A percentile compares a stretch with the other conserved stretches of the same genome.
These are phyloP conservation scores for Chlorella sp. DNA, from an alignment of 139 green algal genomes.

Conservation along the genomic window DNA sequence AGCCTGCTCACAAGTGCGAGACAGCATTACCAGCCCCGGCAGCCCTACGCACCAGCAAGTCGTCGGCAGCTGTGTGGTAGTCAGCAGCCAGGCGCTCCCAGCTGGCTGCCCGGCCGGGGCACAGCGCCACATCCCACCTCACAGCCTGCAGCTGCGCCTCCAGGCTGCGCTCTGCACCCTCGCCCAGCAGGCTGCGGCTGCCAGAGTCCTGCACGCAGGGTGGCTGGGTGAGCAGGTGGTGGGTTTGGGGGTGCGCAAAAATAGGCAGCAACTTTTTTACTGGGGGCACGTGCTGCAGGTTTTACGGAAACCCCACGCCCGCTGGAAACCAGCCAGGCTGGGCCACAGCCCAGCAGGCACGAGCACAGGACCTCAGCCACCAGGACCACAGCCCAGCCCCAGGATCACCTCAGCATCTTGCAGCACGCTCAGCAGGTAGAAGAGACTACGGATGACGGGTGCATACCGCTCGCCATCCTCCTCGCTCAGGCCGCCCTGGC, in stretches of 20 bases:
- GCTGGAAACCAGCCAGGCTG: too few species aligned
- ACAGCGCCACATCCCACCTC: slow-evolving; percentile 1
- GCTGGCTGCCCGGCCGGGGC: not conserved
- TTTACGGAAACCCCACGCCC: too few species aligned
- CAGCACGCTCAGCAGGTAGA: slow-evolving; percentile 15
- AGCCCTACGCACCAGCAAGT: not conserved
- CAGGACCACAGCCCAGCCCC: too few species aligned
- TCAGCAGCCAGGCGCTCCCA: slow-evolving; percentile 16
- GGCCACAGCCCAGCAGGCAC: too few species aligned
- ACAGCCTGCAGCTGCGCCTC: not conserved
- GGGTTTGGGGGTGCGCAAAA: not conserved
- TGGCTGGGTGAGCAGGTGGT: not conserved
- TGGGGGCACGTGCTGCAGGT: too few species aligned
- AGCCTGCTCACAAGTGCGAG: too few species aligned
- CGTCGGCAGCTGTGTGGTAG: slow-evolving; percentile 5
- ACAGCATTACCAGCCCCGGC: too few species aligned
- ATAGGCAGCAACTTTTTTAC: too few species aligned
- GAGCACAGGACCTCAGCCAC: too few species aligned
- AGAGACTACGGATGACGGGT: slow-evolving; percentile 3
- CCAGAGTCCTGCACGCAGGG: not conserved
- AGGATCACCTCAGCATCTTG: slow-evolving; percentile 25
- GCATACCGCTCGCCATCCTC: not conserved
- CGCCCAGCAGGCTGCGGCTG: slow-evolving; percentile 2
- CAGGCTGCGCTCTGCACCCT: not conserved
- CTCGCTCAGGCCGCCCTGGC: too few species aligned